These are phyloP conservation scores for Scheffersomyces coipomensis DNA, from an alignment of 805 yeast genomes.

Conservation along the genomic window DNA sequence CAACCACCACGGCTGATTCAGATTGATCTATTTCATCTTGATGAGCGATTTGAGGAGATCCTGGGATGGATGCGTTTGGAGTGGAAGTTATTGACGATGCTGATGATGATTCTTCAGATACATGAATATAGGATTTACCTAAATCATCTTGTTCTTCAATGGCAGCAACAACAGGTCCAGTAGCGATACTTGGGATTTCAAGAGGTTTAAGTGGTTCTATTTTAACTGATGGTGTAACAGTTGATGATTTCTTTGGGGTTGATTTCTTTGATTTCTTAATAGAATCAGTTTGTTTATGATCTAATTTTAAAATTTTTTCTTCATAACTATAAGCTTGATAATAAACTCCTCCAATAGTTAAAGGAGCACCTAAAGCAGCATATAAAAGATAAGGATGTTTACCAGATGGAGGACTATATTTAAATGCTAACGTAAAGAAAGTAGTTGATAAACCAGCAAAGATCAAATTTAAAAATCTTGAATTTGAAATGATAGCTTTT, in stretches of 20 bases:
- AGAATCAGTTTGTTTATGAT: neutral
- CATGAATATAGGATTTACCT: constrained; percentile 41
- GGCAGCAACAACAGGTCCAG: too few relatives aligned
- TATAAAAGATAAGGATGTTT: constrained; percentile 76
- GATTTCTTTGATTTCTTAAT: neutral
- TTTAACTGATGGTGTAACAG: neutral
- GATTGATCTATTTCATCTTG: constrained; percentile 5
- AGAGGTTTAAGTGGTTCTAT: too few relatives aligned
- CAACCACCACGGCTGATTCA: constrained; percentile 4
- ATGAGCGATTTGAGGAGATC: constrained; percentile 18
- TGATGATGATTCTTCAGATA: constrained; percentile 31
- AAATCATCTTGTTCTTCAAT: constrained; percentile 25
- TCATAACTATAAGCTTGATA: constrained; percentile 16
- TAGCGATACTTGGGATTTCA: too few relatives aligned
- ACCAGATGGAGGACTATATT: constrained; percentile 50
- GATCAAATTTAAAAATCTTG: constrained; percentile 20
- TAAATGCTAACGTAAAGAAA: constrained; percentile 55
- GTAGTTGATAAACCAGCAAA: constrained; percentile 51
- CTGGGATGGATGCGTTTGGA: constrained; percentile 23
- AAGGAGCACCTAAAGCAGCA: constrained; percentile 54
- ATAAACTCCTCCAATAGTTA: constrained; percentile 28
- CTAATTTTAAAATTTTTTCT: constrained; percentile 11
- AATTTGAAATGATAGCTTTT: constrained; percentile 17
- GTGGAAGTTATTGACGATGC: constrained; percentile 20
- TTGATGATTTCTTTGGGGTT: neutral